phyloP scores from a whole-genome alignment of 495 filamentous ascomycete species.

The Thermothielavioides terrestris region DNA sequence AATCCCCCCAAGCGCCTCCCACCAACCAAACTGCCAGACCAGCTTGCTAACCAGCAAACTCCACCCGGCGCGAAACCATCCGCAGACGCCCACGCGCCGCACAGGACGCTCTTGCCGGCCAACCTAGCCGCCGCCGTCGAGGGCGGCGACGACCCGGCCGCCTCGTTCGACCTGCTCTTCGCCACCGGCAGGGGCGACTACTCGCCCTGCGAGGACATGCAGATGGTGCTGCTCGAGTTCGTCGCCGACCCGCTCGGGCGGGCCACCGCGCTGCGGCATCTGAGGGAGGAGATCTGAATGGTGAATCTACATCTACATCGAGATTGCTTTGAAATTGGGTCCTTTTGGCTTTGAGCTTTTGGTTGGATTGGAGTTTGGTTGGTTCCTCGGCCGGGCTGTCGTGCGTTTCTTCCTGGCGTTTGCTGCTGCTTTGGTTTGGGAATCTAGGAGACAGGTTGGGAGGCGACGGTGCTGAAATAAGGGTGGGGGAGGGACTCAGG shows the following conservation, averaged over 20 bases:
- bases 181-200: background rate
- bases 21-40: background rate
- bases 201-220: background rate
- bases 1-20: too few relatives aligned
- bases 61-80: too few relatives aligned
- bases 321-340: background rate
- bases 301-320: too few relatives aligned
- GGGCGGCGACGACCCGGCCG: background rate
- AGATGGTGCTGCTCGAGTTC: conserved; percentile 6
- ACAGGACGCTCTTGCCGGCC: background rate
- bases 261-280: background rate
- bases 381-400: too few relatives aligned
- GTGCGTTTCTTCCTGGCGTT: too few relatives aligned
- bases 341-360: too few relatives aligned
- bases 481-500: too few relatives aligned
- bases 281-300: background rate
- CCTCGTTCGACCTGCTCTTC: conserved; percentile 1
- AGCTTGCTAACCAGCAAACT: too few relatives aligned
- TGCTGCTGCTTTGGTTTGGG: too few relatives aligned
- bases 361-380: too few relatives aligned
- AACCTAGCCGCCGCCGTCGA: background rate
- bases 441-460: too few relatives aligned
- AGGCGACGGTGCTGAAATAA: too few relatives aligned
- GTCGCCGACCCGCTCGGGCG: background rate
- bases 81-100: background rate